Evolutionary conservation across 768 basidiomycete species (phyloP), one percentile per base, ranked within the genome.

Genomic region (Amanita rubescens): DNA sequence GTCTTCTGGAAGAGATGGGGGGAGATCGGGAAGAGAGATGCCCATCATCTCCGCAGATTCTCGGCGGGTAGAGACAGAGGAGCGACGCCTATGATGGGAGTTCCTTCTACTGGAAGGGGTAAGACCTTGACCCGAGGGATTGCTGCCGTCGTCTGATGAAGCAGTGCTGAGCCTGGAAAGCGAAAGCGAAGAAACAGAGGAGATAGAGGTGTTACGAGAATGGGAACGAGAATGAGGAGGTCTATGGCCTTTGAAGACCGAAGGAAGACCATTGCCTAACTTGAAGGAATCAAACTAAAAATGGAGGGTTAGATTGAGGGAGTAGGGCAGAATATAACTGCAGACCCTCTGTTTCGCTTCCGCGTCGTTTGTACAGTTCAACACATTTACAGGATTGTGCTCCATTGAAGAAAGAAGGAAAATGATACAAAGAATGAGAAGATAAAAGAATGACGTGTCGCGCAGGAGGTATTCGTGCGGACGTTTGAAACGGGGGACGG

Each of bases 11-110:
- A 73, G 71, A 1, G 80, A 78, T 8, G 77, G 60, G 5, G 82
- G 80, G 22, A 90, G 75, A 56, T 84, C 81, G 11, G 87, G 82
- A 35, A 88, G 71, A 20, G 85, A 69, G 11, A 90, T 79, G 24
- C 90, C 90, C 88, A 95, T 94, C 63, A 95, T 73, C 62, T 94
- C 93, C 15, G 90, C 87, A 17, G 90, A 93, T 71, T 95, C 93
- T 59, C 78, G 79, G 56, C 91, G 84, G 37, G 92, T 94, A 9
- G 93, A 91, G 24, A 95, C 90, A 22, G 89, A 91, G 1, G 91
- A 92, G 38, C 82, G 81, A 45, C 93, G 88, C 12, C 81, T 78
- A 61, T 94, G 93, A 60, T 91, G 90, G 0, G 92, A 94, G 55
- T 78, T 78, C 59, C 83, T 85, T 61, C 83, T 85, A 24, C 77